Evolutionary conservation across 139 green algal genomes (phyloP), one percentile per base, ranked within the genome.

Genomic region (Coelastrella sp.): DNA sequence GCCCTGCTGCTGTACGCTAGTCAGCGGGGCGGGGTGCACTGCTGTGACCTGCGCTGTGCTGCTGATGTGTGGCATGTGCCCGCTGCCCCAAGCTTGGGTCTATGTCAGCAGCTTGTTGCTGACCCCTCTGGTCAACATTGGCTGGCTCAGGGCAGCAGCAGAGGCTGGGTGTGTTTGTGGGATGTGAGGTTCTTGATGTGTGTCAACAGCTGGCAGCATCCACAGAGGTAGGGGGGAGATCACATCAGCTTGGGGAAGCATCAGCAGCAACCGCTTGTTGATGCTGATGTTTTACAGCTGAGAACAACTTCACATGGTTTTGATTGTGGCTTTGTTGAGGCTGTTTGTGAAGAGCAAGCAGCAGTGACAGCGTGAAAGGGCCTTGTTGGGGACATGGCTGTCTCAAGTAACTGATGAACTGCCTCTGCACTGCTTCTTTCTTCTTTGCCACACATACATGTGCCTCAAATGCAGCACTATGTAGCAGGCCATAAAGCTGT

Each of bases 111-210:
- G 41, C 30, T 97, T 45, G 88, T 87, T 7, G 59, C 81, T 8
- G 94, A 96, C 63, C 90, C 90, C n/a, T 73, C 43, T 25, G 57
- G 60, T 30, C 62, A 71, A 60, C 77, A 84, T 37, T 82, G 75
- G 63, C 35, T 82, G 34, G 75, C 75, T 21, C 75, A 82, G 53
- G 75, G 75, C 75, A 82, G 35, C 75, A 82, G 75, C 75, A 69
- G 75, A 19, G 75, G 75, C 75, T 82, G 75, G 75, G 75, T 82
- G 35, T 57, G 75, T 45, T 21, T 82, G 35, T 98, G 95, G 95
- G 95, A 98, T 81, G 86, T 95, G 50, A 89, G 95, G 72, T 98
- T 97, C 88, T 83, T 81, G 74, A 74, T 96, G 60, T 85, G 84
- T 71, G 76, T 84, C 30, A 73, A 79, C 87, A 89, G 78, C 45